phyloP scores from a whole-genome alignment of 2,329 filamentous ascomycete genomes.

The Cercospora citrullina region DNA sequence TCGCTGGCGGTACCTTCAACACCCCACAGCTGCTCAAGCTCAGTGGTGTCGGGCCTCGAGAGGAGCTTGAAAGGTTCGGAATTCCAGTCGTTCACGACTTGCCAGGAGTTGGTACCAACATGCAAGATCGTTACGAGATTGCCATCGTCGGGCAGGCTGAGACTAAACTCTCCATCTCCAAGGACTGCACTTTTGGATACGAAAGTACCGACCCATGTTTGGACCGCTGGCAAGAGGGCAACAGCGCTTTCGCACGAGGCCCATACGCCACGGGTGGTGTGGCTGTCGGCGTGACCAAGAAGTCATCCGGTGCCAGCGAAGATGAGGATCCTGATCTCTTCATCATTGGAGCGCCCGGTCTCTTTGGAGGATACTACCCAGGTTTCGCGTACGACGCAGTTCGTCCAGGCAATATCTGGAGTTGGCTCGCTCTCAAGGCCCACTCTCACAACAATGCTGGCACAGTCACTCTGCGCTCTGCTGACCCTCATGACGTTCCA shows the following conservation, averaged over 20 bases:
- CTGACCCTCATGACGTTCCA: slow-evolving; percentile 64
- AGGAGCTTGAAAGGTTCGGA: slow-evolving; percentile 54
- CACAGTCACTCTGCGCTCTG: slow-evolving; percentile 60
- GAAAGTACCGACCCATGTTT: slow-evolving; percentile 44
- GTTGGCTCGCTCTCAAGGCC: slow-evolving; percentile 59
- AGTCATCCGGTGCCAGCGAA: slow-evolving; percentile 41
- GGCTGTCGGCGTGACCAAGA: slow-evolving; percentile 50
- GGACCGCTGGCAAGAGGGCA: slow-evolving; percentile 45
- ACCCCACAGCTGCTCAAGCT: slow-evolving; percentile 66
- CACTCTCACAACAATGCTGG: slow-evolving; percentile 64
- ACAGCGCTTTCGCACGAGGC: slow-evolving; percentile 41
- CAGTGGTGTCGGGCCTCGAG: slow-evolving; percentile 60
- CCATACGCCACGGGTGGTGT: slow-evolving; percentile 55
- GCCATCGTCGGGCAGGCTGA: slow-evolving; percentile 51
- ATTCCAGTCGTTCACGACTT: slow-evolving; percentile 58
- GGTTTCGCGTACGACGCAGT: slow-evolving; percentile 52
- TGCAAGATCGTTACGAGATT: slow-evolving; percentile 62
- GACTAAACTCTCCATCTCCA: slow-evolving; percentile 41
- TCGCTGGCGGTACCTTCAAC: slow-evolving; percentile 60
- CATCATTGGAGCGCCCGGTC: slow-evolving; percentile 56
- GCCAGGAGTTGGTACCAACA: slow-evolving; percentile 63
- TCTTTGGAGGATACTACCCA: slow-evolving; percentile 58
- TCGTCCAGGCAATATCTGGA: slow-evolving; percentile 48
- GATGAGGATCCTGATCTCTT: slow-evolving; percentile 56
- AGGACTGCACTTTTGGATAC: slow-evolving; percentile 43